Conservation (phyloP, 768 basidiomycete species). For the Trametes punicea region DNA sequence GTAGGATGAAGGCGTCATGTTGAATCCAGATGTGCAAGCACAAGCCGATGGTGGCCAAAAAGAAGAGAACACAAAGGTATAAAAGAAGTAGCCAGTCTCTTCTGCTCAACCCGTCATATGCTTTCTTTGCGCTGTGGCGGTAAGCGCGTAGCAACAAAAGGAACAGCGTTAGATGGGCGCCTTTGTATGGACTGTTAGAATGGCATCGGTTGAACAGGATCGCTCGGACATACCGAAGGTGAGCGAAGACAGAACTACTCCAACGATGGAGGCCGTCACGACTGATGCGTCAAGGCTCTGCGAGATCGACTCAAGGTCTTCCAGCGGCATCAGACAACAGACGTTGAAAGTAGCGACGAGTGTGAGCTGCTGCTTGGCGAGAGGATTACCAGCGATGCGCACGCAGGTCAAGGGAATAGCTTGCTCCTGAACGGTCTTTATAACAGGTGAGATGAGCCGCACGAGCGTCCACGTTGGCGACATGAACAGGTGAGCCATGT, state of each 20-base stretch:
- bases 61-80: constrained; percentile 20
- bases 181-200: too few species aligned
- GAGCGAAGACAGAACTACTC: constrained; percentile 24
- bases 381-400: too few species aligned
- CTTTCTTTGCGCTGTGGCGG: background rate
- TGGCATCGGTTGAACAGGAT: too few species aligned
- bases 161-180: constrained; percentile 18
- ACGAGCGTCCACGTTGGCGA: too few species aligned
- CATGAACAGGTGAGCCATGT: too few species aligned
- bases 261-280: constrained; percentile 20
- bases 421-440: too few species aligned
- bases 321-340: background rate
- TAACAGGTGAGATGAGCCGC: too few species aligned
- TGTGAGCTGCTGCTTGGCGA: background rate
- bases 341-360: background rate
- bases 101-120: background rate
- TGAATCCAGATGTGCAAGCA: constrained; percentile 25
- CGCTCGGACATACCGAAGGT: constrained; percentile 25
- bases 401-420: too few species aligned
- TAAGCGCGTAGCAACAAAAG: constrained; percentile 2
- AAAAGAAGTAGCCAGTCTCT: background rate
- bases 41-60: constrained; percentile 20
- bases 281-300: constrained; percentile 1
- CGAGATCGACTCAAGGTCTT: background rate
- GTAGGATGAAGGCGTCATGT: constrained; percentile 25